A percentile compares a stretch with the other conserved stretches of the same genome.
Evolutionary conservation across 1,284 basidiomycete species (phyloP).

Genomic region (Austroboletus niveus): DNA sequence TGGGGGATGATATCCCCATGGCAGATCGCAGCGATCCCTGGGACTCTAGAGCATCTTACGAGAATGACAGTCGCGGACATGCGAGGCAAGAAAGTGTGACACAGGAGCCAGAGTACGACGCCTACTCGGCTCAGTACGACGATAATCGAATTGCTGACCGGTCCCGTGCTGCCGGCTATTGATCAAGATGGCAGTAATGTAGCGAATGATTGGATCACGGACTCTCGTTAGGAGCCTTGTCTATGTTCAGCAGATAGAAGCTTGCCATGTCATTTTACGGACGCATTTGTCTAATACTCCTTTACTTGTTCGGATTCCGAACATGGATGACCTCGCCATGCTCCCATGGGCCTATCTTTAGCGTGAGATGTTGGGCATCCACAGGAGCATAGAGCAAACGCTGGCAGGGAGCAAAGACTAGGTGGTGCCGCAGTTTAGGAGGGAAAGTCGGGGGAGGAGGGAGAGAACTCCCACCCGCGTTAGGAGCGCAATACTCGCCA

Average conservation of each 20-base stretch:
- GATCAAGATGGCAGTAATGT: background rate
- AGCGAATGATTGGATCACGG: background rate
- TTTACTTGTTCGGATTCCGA: background rate
- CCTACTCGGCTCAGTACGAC: constrained; percentile 20
- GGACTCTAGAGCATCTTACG: constrained; percentile 60
- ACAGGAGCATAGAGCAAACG: constrained; percentile 5
- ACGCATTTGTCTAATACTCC: constrained; percentile 1
- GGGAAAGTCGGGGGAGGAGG: background rate
- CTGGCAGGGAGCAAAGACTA: constrained; percentile 23
- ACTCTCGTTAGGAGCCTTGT: constrained; percentile 6
- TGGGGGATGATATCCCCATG: constrained; percentile 66
- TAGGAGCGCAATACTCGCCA: constrained; percentile 33
- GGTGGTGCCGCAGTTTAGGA: constrained; percentile 22
- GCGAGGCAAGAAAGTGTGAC: constrained; percentile 50
- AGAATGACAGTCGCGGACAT: constrained; percentile 42
- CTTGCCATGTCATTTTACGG: background rate
- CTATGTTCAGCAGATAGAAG: background rate
- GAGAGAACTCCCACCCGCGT: constrained; percentile 14
- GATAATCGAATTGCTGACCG: constrained; percentile 37
- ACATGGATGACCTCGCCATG: constrained; percentile 9
- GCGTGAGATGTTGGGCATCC: constrained; percentile 14
- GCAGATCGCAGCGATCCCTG: constrained; percentile 67
- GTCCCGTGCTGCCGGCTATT: constrained; percentile 31
- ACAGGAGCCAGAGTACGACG: constrained; percentile 41
- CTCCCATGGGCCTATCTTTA: constrained; percentile 24